Percentiles rank a stretch among this genome's conserved stretches.
Evolutionary conservation across 441 rosid species (phyloP).

Genomic region (Capsella rubella): DNA sequence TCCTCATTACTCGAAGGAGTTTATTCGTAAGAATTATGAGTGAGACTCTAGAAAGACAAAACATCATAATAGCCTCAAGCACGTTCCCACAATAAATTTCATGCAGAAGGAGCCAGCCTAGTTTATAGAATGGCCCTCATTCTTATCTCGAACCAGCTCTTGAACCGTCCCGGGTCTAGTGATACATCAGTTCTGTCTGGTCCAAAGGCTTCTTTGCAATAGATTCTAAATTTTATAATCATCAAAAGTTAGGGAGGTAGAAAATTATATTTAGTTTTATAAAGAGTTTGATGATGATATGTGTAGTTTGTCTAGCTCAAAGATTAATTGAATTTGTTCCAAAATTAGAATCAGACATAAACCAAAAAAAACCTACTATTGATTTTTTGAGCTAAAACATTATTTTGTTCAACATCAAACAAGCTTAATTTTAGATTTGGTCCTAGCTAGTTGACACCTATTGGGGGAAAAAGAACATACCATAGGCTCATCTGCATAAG

Average conservation of each 20-base stretch:
- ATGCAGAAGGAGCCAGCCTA: conserved; percentile 40
- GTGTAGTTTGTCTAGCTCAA: not conserved
- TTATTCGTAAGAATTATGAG: conserved; percentile 7
- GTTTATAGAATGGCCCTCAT: conserved; percentile 35
- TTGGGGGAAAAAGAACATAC: conserved; percentile 14
- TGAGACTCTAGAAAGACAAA: conserved; percentile 14
- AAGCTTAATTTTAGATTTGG: not conserved
- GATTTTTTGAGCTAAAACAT: not conserved
- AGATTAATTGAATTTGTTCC: not conserved
- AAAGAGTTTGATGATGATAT: not conserved
- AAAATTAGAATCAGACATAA: not conserved
- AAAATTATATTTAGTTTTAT: not conserved
- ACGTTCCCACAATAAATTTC: conserved; percentile 38
- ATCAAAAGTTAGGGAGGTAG: not conserved
- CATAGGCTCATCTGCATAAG: conserved; percentile 10
- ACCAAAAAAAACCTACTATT: not conserved
- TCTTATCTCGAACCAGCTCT: conserved; percentile 41
- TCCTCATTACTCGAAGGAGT: conserved; percentile 1
- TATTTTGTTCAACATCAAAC: conserved; percentile 2
- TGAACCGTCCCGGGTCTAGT: conserved; percentile 30
- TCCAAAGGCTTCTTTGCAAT: not conserved
- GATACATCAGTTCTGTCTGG: conserved; percentile 32
- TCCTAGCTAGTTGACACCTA: not conserved
- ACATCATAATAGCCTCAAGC: conserved; percentile 19
- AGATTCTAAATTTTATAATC: not conserved